Evolutionary conservation across 1,284 basidiomycete genomes (phyloP).

Genomic region (Cutaneotrichosporon cutaneum): DNA sequence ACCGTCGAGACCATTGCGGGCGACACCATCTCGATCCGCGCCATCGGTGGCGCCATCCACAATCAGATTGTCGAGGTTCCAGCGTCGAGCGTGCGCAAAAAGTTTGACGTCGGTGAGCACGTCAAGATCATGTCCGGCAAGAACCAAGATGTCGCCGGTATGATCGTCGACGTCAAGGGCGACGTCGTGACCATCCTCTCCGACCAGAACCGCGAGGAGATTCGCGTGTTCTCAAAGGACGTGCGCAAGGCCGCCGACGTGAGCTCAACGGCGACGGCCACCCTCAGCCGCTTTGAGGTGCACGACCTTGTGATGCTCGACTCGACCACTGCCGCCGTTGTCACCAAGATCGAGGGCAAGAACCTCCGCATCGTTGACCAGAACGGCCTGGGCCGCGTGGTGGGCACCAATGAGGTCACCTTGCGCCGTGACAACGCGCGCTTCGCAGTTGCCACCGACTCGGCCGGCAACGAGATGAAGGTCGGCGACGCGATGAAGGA

Average conservation of each 20-base stretch:
- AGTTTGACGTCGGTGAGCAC: slow-evolving; percentile 95
- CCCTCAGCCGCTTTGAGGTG: slow-evolving; percentile 71
- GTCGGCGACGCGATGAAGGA: slow-evolving; percentile 94
- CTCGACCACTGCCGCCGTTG: slow-evolving; percentile 89
- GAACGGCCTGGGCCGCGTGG: slow-evolving; percentile 79
- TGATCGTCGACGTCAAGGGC: slow-evolving; percentile 87
- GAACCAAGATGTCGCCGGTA: slow-evolving; percentile 91
- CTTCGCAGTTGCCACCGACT: slow-evolving; percentile 83
- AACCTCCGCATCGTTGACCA: slow-evolving; percentile 95
- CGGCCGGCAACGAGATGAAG: slow-evolving; percentile 69
- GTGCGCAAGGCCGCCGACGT: slow-evolving; percentile 96
- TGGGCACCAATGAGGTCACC: slow-evolving; percentile 93
- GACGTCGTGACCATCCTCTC: slow-evolving; percentile 94
- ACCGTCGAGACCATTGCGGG: slow-evolving; percentile 83
- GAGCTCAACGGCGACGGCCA: slow-evolving; percentile 57
- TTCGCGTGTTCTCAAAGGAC: slow-evolving; percentile 96
- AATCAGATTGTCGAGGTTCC: slow-evolving; percentile 75
- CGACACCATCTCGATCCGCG: slow-evolving; percentile 80
- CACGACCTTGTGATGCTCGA: slow-evolving; percentile 97
- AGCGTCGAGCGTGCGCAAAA: slow-evolving; percentile 84
- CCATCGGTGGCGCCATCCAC: slow-evolving; percentile 62
- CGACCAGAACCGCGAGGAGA: slow-evolving; percentile 96
- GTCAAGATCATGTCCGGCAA: slow-evolving; percentile 97
- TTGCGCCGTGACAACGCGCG: slow-evolving; percentile 77
- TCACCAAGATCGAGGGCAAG: slow-evolving; percentile 95